These are phyloP conservation scores for Lipomyces yamadae DNA, from an alignment of 805 yeast species.

Conservation along the genomic window DNA sequence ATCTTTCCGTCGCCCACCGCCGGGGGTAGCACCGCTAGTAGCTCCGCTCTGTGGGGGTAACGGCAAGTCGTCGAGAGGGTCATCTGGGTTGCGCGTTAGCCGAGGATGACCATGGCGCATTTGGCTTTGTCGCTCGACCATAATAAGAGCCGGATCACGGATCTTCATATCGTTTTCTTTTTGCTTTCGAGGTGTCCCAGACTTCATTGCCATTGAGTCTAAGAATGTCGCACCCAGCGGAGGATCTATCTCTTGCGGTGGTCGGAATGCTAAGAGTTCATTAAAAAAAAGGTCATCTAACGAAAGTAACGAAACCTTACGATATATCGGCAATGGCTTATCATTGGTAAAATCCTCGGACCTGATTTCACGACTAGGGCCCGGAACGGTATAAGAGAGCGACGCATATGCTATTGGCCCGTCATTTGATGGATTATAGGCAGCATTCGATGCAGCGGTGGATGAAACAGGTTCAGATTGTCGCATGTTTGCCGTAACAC, in stretches of 20 bases:
- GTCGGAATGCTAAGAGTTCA: constrained; percentile 34
- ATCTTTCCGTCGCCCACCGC: constrained; percentile 20
- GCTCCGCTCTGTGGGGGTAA: constrained; percentile 25
- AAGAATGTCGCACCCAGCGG: constrained; percentile 38
- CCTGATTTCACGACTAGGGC: constrained; percentile 27
- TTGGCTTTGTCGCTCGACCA: constrained; percentile 23
- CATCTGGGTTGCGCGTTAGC: constrained; percentile 19
- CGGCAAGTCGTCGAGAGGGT: constrained; percentile 24
- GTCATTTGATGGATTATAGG: constrained; percentile 15
- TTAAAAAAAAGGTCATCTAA: neutral
- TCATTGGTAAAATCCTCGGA: constrained; percentile 34
- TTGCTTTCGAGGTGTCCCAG: constrained; percentile 37
- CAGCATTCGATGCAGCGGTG: neutral
- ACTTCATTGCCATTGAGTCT: constrained; percentile 33
- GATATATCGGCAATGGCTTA: constrained; percentile 34
- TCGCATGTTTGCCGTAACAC: neutral
- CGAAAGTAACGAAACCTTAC: constrained; percentile 19
- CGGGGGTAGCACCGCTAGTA: constrained; percentile 23
- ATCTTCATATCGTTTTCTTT: constrained; percentile 10
- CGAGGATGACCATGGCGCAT: constrained; percentile 17
- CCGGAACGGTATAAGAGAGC: constrained; percentile 38
- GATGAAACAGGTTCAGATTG: constrained; percentile 5
- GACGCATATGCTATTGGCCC: constrained; percentile 38
- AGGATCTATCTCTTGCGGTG: constrained; percentile 34
- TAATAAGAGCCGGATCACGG: constrained; percentile 30